phyloP scores from a whole-genome alignment of 331 rosid genomes.

The Arachis monticola region DNA sequence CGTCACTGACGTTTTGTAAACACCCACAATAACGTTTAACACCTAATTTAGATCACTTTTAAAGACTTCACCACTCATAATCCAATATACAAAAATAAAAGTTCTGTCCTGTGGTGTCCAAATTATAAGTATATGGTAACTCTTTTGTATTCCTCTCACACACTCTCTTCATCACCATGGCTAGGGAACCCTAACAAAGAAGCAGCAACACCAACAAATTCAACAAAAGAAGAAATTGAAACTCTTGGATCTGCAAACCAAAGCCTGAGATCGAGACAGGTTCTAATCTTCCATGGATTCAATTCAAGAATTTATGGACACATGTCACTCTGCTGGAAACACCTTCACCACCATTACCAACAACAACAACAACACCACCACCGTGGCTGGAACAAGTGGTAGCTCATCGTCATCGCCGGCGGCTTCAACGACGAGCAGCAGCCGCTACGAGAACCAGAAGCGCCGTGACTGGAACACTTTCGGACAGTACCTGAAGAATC shows the following conservation, averaged over 20 bases:
- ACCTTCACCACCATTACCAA: conserved; percentile 33
- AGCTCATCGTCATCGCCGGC: conserved; percentile 51
- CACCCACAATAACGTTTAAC: too few relatives aligned
- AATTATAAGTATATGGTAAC: conserved; percentile 50
- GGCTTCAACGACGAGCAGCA: conserved; percentile 44
- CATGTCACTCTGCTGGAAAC: conserved; percentile 62
- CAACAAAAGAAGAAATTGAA: background rate
- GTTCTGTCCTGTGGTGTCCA: conserved; percentile 36
- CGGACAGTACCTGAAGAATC: conserved; percentile 92
- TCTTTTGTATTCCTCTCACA: conserved; percentile 19
- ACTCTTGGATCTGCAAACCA: conserved; percentile 46
- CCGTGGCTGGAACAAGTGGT: conserved; percentile 28
- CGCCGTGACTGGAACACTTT: conserved; percentile 99
- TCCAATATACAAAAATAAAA: too few relatives aligned
- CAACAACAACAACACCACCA: background rate
- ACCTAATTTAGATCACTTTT: too few relatives aligned
- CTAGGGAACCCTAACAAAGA: conserved; percentile 46
- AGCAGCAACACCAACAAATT: conserved; percentile 37
- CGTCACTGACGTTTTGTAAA: too few relatives aligned
- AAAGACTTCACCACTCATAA: too few relatives aligned
- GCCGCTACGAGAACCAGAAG: conserved; percentile 97
- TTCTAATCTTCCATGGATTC: conserved; percentile 61
- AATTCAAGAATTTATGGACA: conserved; percentile 60
- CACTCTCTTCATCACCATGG: conserved; percentile 35
- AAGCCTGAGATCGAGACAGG: background rate